These are phyloP conservation scores for Komagataella kurtzmanii DNA, from an alignment of 805 yeast species.

Conservation along the genomic window DNA sequence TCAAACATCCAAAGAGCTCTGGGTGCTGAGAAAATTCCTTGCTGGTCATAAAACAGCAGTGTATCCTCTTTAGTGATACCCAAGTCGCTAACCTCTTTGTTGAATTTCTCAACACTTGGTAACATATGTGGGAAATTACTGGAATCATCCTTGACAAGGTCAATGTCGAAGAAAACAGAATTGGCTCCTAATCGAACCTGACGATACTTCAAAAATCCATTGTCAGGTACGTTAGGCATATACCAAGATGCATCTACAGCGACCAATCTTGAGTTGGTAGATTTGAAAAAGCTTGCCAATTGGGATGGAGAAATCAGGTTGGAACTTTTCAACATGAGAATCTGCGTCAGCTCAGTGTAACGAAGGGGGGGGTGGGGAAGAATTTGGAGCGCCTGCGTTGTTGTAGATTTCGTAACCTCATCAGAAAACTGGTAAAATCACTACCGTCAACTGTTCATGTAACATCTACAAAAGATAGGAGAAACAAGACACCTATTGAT, in stretches of 20 bases:
- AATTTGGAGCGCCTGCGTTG: too few relatives aligned
- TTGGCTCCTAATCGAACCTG: slow-evolving; percentile 43
- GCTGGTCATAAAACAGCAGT: slow-evolving; percentile 73
- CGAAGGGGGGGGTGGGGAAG: too few relatives aligned
- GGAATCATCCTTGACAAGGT: slow-evolving; percentile 40
- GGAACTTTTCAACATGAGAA: background rate
- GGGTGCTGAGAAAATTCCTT: slow-evolving; percentile 79
- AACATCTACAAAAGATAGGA: background rate
- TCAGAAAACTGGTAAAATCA: background rate
- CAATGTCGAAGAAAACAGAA: slow-evolving; percentile 71
- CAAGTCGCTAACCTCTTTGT: slow-evolving; percentile 32
- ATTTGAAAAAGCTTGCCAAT: slow-evolving; percentile 6
- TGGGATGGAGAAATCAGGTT: slow-evolving; percentile 12
- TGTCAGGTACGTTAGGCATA: slow-evolving; percentile 60
- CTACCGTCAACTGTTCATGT: background rate
- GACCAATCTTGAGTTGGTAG: slow-evolving; percentile 11
- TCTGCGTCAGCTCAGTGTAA: too few relatives aligned
- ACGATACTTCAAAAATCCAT: slow-evolving; percentile 45
- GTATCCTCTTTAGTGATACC: slow-evolving; percentile 46
- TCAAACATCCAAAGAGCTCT: slow-evolving; percentile 87
- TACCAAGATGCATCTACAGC: slow-evolving; percentile 91
- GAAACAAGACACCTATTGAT: too few relatives aligned
- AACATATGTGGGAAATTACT: slow-evolving; percentile 86
- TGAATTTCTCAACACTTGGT: slow-evolving; percentile 49
- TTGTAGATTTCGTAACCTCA: too few relatives aligned